phyloP scores from a whole-genome alignment of 2,329 filamentous ascomycete genomes.

The Paracoccidioides brasiliensis region DNA sequence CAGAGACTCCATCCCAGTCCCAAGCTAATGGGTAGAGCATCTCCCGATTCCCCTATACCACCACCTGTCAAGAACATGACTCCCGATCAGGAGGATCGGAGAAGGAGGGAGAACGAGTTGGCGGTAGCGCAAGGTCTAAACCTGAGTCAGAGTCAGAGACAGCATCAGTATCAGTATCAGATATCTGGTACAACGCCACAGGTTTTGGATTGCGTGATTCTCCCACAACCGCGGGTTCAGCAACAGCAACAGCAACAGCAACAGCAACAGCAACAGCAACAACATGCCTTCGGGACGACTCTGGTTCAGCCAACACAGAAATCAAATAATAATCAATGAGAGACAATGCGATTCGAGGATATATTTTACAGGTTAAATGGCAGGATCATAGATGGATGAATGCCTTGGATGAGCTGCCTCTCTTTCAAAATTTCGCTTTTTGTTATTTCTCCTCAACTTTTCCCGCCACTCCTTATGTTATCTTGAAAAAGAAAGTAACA shows the following conservation, averaged over 20 bases:
- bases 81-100: slow-evolving; percentile 30
- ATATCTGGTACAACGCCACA: not conserved
- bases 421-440: no score
- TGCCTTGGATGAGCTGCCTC: no score
- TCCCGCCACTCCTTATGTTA: no score
- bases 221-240: not conserved
- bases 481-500: no score
- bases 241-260: not conserved
- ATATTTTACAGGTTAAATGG: no score
- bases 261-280: not conserved
- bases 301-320: not conserved
- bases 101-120: slow-evolving; percentile 25
- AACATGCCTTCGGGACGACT: not conserved
- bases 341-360: not conserved
- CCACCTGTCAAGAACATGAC: slow-evolving; percentile 32
- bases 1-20: slow-evolving; percentile 31
- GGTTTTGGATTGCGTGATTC: not conserved
- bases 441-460: no score
- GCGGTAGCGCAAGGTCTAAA: slow-evolving; percentile 6
- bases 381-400: no score
- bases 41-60: slow-evolving; percentile 30
- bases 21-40: slow-evolving; percentile 32
- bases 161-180: not conserved
- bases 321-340: not conserved
- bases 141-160: not conserved